These are phyloP conservation scores for Pachysandra terminalis DNA, from an alignment of 164 flowering plant genomes.

Conservation along the genomic window DNA sequence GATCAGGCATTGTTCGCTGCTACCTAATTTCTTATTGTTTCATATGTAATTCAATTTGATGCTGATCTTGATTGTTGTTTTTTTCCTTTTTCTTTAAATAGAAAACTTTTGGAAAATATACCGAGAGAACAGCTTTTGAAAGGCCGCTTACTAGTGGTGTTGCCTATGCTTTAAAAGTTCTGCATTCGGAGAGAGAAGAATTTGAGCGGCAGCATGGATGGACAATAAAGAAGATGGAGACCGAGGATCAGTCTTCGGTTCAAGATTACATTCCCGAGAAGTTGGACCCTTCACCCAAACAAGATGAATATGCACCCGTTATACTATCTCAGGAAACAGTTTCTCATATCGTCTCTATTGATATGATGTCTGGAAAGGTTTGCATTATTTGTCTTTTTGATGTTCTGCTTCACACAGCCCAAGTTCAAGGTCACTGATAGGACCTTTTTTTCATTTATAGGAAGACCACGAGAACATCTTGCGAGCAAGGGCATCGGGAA, in stretches of 20 bases:
- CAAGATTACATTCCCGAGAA: slow-evolving; percentile 73
- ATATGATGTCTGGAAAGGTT: slow-evolving; percentile 99
- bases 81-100: slow-evolving; percentile 24
- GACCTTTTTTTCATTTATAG: slow-evolving; percentile 28
- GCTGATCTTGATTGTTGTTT: slow-evolving; percentile 10
- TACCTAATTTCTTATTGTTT: too few species aligned
- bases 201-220: slow-evolving; percentile 83
- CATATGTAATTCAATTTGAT: too few species aligned
- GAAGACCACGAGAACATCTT: slow-evolving; percentile 94
- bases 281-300: slow-evolving; percentile 72
- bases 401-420: not conserved
- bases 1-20: too few species aligned
- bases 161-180: slow-evolving; percentile 87
- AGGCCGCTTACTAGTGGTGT: slow-evolving; percentile 98
- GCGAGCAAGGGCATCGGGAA: slow-evolving; percentile 92
- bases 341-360: slow-evolving; percentile 89
- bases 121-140: slow-evolving; percentile 91
- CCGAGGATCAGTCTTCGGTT: slow-evolving; percentile 73
- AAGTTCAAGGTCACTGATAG: slow-evolving; percentile 2
- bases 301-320: slow-evolving; percentile 99
- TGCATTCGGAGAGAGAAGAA: slow-evolving; percentile 71
- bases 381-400: not conserved
- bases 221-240: slow-evolving; percentile 89
- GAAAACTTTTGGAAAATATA: slow-evolving; percentile 93
- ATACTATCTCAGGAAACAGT: slow-evolving; percentile 88